These are phyloP conservation scores for Microcos paniculata DNA, from an alignment of 345 rosid species.

Conservation along the genomic window DNA sequence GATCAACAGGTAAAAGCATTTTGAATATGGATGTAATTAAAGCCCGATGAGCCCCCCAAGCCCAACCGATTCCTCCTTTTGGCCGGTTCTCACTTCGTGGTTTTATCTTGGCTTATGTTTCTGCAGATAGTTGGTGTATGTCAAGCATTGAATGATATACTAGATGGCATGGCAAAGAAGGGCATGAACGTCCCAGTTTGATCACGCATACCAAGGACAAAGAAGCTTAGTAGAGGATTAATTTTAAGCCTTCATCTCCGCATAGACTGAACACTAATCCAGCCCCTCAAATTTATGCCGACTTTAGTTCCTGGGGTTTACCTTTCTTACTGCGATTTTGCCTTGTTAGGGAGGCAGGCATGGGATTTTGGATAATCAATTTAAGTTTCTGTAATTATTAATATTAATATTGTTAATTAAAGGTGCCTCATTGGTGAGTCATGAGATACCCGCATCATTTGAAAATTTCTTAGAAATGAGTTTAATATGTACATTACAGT, in stretches of 20 bases:
- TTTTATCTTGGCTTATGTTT: conserved; percentile 12
- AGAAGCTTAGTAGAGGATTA: not conserved
- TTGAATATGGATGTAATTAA: not conserved
- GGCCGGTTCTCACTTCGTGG: not conserved
- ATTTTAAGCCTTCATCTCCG: not conserved
- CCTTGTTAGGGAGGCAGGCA: not conserved
- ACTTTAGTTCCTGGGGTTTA: not conserved
- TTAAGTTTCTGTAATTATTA: not conserved
- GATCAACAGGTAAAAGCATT: conserved; percentile 75
- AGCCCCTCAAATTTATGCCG: not conserved
- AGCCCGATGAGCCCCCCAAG: not conserved
- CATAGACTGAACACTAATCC: not conserved
- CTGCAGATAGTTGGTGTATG: conserved; percentile 88
- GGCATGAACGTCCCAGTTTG: conserved; percentile 85
- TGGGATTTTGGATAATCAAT: not conserved
- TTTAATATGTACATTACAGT: too few relatives aligned
- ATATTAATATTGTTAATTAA: not conserved
- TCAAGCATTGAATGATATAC: conserved; percentile 88
- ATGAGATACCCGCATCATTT: too few relatives aligned
- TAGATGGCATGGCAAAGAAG: conserved; percentile 90
- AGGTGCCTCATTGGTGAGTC: too few relatives aligned
- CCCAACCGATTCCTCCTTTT: too few relatives aligned
- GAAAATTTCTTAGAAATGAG: too few relatives aligned
- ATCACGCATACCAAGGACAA: conserved; percentile 7
- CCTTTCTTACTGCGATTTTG: not conserved